phyloP scores from a whole-genome alignment of 768 basidiomycete species.

The Boletus pseudo-olivaceus region DNA sequence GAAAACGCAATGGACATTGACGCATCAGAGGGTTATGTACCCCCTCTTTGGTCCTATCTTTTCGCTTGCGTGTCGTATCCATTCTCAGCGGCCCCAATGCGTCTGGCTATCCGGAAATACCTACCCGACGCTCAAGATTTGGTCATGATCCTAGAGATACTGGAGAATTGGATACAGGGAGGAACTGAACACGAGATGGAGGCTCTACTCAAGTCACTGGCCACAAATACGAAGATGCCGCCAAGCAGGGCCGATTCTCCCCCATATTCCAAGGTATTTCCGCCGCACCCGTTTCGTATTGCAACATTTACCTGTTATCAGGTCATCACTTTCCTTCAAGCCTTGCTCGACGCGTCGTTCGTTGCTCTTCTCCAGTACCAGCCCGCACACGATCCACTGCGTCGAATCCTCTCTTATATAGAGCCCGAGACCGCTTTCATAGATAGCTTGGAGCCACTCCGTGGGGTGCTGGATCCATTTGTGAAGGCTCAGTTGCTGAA shows the following conservation, averaged over 20 bases:
- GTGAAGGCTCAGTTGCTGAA: constrained; percentile 49
- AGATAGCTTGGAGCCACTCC: constrained; percentile 51
- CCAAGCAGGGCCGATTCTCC: constrained; percentile 15
- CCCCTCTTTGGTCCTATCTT: constrained; percentile 37
- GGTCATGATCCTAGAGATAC: constrained; percentile 33
- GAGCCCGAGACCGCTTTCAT: constrained; percentile 52
- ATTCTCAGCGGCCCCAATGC: constrained; percentile 36
- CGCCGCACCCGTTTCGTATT: constrained; percentile 31
- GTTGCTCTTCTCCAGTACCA: constrained; percentile 62
- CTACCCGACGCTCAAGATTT: constrained; percentile 40
- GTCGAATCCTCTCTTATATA: constrained; percentile 46
- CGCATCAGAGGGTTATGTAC: constrained; percentile 23
- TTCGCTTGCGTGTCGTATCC: constrained; percentile 39
- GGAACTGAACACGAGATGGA: constrained; percentile 26
- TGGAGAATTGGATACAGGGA: constrained; percentile 40
- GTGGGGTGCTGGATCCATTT: constrained; percentile 63
- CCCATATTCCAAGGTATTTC: constrained; percentile 36
- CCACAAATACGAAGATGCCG: constrained; percentile 13
- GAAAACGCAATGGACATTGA: constrained; percentile 38
- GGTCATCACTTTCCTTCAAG: constrained; percentile 60
- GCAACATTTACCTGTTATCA: constrained; percentile 39
- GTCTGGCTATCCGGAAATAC: constrained; percentile 42
- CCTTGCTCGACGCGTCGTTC: constrained; percentile 69
- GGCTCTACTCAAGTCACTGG: constrained; percentile 21
- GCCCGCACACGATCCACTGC: constrained; percentile 54